Conservation (phyloP, 139 green algal genomes). For the Picochlorum sp. region DNA sequence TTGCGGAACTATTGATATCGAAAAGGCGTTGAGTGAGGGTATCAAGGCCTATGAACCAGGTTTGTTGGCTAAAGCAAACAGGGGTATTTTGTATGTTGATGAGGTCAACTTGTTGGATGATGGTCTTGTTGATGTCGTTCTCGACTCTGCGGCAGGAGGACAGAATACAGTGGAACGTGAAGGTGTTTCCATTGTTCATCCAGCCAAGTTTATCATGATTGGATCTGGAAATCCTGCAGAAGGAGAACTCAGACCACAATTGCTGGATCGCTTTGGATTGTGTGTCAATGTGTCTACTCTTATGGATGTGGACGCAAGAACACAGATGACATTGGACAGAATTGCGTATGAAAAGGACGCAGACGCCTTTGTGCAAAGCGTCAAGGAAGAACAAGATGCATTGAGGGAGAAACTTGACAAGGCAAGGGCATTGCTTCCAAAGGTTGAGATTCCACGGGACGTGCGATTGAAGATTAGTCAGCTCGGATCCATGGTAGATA, state of each 20-base stretch:
- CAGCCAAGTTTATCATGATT: slow-evolving; percentile 92
- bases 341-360: slow-evolving; percentile 65
- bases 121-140: slow-evolving; percentile 76
- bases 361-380: slow-evolving; percentile 44
- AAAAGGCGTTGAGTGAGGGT: slow-evolving; percentile 81
- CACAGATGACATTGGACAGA: slow-evolving; percentile 79
- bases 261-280: slow-evolving; percentile 90
- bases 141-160: slow-evolving; percentile 64
- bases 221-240: slow-evolving; percentile 61
- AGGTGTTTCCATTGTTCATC: slow-evolving; percentile 82
- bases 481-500: slow-evolving; percentile 76
- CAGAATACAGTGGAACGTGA: slow-evolving; percentile 96
- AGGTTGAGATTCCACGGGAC: slow-evolving; percentile 33
- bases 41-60: slow-evolving; percentile 56
- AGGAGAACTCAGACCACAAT: slow-evolving; percentile 88
- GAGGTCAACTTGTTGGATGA: slow-evolving; percentile 82
- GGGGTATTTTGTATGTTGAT: slow-evolving; percentile 87
- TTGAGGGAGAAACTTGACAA: slow-evolving; percentile 52
- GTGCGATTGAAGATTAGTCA: slow-evolving; percentile 75
- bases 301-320: slow-evolving; percentile 58
- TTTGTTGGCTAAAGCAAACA: slow-evolving; percentile 60
- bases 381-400: slow-evolving; percentile 50
- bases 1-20: slow-evolving; percentile 92
- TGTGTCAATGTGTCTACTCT: slow-evolving; percentile 73
- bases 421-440: slow-evolving; percentile 46